These are phyloP conservation scores for Fagopyrum esculentum DNA, from an alignment of 148 eudicot genomes.

Conservation along the genomic window DNA sequence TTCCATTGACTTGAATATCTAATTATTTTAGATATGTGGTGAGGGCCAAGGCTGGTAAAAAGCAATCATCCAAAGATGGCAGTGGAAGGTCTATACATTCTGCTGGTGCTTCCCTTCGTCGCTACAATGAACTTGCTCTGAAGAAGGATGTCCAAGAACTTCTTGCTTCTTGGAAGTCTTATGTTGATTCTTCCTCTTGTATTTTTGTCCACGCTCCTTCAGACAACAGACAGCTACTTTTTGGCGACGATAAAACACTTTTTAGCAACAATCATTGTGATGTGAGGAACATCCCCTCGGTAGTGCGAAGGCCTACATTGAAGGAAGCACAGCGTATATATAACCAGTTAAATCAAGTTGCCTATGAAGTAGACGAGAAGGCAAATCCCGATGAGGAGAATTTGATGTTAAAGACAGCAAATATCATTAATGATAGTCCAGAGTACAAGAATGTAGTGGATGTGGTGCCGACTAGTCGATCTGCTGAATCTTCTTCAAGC, in stretches of 20 bases:
- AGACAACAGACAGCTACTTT: slow-evolving; percentile 64
- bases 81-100: slow-evolving; percentile 72
- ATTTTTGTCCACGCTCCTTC: slow-evolving; percentile 78
- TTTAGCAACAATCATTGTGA: slow-evolving; percentile 38
- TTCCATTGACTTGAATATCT: background rate
- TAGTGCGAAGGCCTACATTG: slow-evolving; percentile 72
- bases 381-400: slow-evolving; percentile 32
- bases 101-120: slow-evolving; percentile 93
- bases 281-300: slow-evolving; percentile 58
- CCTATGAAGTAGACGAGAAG: slow-evolving; percentile 36
- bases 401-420: slow-evolving; percentile 22
- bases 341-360: slow-evolving; percentile 49
- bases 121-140: slow-evolving; percentile 81
- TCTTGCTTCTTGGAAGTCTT: slow-evolving; percentile 76
- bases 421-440: slow-evolving; percentile 11
- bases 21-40: slow-evolving; percentile 64
- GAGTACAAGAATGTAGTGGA: slow-evolving; percentile 17
- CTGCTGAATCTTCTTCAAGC: slow-evolving; percentile 23
- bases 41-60: slow-evolving; percentile 93
- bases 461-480: slow-evolving; percentile 18
- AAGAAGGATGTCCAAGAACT: slow-evolving; percentile 91
- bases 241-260: slow-evolving; percentile 55
- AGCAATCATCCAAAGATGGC: slow-evolving; percentile 87
- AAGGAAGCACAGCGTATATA: slow-evolving; percentile 76
- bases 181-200: slow-evolving; percentile 62